Base-by-base conservation (phyloP, 148 eudicot species). In the Heliamphora exappendiculata region DNA sequence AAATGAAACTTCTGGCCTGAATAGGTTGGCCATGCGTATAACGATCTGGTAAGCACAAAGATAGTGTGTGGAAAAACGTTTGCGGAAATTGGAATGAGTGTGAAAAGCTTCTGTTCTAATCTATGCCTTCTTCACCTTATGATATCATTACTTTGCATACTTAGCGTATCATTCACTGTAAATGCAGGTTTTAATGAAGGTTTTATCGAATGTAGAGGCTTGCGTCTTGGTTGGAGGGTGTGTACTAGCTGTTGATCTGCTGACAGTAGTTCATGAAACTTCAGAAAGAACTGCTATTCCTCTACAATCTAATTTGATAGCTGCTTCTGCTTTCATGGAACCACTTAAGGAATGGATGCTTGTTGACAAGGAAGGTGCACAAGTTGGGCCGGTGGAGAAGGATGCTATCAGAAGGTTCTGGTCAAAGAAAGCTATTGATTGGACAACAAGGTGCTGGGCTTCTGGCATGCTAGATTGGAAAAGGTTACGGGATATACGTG, bases 271-370 rank as follows among this genome's bases (percentile, higher is more conserved):
- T 82, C 97, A 92, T 78, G 99, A 95, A 85, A 91, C 97, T 87
- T 92, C 97, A 73, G 99, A 95, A 89, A 88, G 99, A 86, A 95
- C 97, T 26, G 88, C 94, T 66, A 93, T 95, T 74, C 99, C 99
- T 76, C 79, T 95, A 84, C 99, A 92, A 79, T 93, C 99, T 74
- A 95, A 95, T 79, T 87, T 95, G 81, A 91, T 95, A 78, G 99
- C 99, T 55, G 99, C 99, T 53, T 82, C 93, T 88, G 97, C 99
- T 78, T 95, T 95, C 79, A 95, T 93, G 96, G 99, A 95, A 82
- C 99, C 99, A 13, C 79, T 87, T n/a, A 95, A 95, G 87, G 96
- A 92, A 75, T 95, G 99, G 99, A 85, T 85, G 89, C 88, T 87
- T 76, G 83, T 89, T 73, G 89, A 93, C 84, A 93, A 87, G 81